Conservation (phyloP, 345 rosid genomes). For the Kernera saxatilis region DNA sequence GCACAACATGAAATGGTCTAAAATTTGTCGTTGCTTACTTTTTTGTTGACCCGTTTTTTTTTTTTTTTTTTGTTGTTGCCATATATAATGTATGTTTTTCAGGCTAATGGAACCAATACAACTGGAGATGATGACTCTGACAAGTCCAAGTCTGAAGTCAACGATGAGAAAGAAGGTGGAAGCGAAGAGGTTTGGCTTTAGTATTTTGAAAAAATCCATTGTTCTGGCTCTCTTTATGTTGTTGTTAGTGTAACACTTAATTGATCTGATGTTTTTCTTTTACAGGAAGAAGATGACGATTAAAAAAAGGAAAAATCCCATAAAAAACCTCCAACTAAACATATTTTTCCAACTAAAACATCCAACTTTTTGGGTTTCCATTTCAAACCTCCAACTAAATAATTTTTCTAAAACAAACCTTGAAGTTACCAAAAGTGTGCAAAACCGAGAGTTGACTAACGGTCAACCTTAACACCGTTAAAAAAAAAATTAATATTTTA, state of each 20-base stretch:
- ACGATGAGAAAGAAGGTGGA: conserved; percentile 12
- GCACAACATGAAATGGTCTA: conserved; percentile 61
- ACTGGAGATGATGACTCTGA: conserved; percentile 67
- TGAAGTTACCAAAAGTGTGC: too few species aligned
- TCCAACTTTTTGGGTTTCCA: too few species aligned
- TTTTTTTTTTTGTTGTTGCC: not conserved
- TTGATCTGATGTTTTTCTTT: conserved; percentile 6
- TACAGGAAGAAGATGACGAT: conserved; percentile 51
- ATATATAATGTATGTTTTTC: not conserved
- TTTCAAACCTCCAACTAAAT: too few species aligned
- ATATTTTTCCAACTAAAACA: too few species aligned
- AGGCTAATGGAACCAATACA: conserved; percentile 50
- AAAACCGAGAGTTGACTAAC: too few species aligned
- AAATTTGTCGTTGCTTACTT: not conserved
- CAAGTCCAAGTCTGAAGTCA: conserved; percentile 70
- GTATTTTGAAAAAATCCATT: not conserved
- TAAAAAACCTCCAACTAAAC: too few species aligned
- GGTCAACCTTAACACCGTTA: too few species aligned
- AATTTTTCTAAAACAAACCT: too few species aligned
- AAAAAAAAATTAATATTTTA: too few species aligned
- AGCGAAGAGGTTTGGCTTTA: conserved; percentile 15
- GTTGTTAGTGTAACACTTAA: not conserved
- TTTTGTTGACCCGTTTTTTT: not conserved
- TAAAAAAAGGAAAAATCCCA: too few species aligned
- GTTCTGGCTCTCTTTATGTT: not conserved